phyloP scores from a whole-genome alignment of 2,329 filamentous ascomycete genomes.

The Aspergillus calidoustus region DNA sequence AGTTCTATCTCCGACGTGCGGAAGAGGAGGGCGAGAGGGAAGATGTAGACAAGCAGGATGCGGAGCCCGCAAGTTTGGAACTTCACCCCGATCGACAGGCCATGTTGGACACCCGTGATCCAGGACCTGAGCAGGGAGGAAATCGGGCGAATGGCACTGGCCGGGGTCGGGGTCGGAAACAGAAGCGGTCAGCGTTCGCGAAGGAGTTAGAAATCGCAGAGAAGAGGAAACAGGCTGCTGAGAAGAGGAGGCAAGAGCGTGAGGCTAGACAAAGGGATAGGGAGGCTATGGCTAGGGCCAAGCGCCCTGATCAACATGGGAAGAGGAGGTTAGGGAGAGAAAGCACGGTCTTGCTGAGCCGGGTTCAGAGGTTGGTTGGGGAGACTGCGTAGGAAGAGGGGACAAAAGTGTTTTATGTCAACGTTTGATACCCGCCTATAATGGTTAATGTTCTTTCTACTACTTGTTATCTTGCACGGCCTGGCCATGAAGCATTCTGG shows the following conservation, averaged over 20 bases:
- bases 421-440: slow-evolving; percentile 22
- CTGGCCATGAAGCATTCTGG: neutral
- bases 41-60: slow-evolving; percentile 14
- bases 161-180: slow-evolving; percentile 40
- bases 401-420: slow-evolving; percentile 22
- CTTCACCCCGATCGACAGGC: slow-evolving; percentile 66
- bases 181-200: slow-evolving; percentile 59
- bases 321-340: slow-evolving; percentile 81
- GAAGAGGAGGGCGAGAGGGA: slow-evolving; percentile 23
- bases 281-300: slow-evolving; percentile 65
- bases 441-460: slow-evolving; percentile 14
- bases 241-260: slow-evolving; percentile 67
- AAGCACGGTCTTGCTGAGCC: slow-evolving; percentile 76
- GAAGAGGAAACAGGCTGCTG: slow-evolving; percentile 60
- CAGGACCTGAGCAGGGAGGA: slow-evolving; percentile 28
- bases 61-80: slow-evolving; percentile 50
- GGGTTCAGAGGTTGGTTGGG: slow-evolving; percentile 73
- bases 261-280: slow-evolving; percentile 75
- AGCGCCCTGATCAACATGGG: slow-evolving; percentile 66
- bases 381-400: slow-evolving; percentile 26
- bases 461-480: slow-evolving; percentile 3
- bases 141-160: slow-evolving; percentile 28
- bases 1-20: slow-evolving; percentile 35
- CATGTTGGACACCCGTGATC: slow-evolving; percentile 56
- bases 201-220: slow-evolving; percentile 73